phyloP scores from a whole-genome alignment of 495 filamentous ascomycete genomes.

The Penicillium malachiteum region DNA sequence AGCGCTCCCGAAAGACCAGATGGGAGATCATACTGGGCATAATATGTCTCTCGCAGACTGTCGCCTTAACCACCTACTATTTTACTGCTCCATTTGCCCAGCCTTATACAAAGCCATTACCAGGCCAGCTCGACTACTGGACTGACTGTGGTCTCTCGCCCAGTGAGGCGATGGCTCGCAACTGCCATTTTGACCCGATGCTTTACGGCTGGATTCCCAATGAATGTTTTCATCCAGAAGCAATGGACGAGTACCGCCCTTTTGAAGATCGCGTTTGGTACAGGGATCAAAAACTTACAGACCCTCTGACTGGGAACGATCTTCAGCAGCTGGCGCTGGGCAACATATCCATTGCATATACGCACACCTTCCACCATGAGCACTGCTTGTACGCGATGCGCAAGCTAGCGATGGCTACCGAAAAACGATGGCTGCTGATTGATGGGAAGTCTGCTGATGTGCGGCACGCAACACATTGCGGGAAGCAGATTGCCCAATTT shows the following conservation, averaged over 20 bases:
- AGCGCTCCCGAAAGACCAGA: not conserved
- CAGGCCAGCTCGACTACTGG: not conserved
- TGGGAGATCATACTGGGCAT: not conserved
- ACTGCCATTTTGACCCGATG: not conserved
- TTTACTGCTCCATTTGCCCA: not conserved
- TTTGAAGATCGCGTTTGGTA: not conserved
- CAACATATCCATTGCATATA: not conserved
- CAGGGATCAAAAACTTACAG: not conserved
- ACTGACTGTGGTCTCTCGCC: not conserved
- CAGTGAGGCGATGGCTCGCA: not conserved
- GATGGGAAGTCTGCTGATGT: not conserved
- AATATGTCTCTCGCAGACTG: not conserved
- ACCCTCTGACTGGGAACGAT: not conserved
- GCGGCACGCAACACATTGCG: not conserved
- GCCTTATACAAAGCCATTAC: not conserved
- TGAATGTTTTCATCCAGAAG: not conserved
- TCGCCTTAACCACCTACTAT: not conserved
- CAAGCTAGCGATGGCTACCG: not conserved
- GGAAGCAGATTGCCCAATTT: not conserved
- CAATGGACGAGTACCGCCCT: not conserved
- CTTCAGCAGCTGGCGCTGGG: not conserved
- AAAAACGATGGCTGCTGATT: not conserved
- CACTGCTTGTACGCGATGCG: not conserved
- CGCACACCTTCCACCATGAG: not conserved
- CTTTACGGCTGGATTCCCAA: not conserved